Conservation (phyloP, 768 basidiomycete genomes). For the Holtermannia corniformis region DNA sequence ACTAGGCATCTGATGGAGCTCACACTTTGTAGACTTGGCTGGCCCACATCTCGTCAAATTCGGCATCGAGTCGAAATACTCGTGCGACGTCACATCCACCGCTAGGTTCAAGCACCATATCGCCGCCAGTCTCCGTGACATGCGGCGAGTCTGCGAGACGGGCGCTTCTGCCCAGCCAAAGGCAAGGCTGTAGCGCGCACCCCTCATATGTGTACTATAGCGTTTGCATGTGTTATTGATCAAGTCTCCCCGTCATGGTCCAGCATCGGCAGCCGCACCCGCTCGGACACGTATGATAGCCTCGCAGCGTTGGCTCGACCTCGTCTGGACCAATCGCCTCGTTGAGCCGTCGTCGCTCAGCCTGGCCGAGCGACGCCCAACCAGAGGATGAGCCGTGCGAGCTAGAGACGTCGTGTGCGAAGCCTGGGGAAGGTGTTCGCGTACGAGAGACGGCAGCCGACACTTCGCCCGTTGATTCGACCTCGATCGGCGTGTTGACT, state of each 20-base stretch:
- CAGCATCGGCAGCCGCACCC: conserved; percentile 35
- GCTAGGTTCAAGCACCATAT: conserved; percentile 56
- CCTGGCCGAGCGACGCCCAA: background rate
- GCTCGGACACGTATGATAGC: conserved; percentile 24
- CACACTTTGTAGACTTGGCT: conserved; percentile 57
- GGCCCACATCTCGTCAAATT: conserved; percentile 74
- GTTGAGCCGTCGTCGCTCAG: background rate
- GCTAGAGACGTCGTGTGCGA: background rate
- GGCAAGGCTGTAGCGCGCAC: background rate
- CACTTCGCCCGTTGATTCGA: background rate
- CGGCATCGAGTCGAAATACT: conserved; percentile 83
- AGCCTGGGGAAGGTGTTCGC: background rate
- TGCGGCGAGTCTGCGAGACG: conserved; percentile 52
- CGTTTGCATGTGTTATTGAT: too few species aligned
- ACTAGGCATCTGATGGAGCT: background rate
- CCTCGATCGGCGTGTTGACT: background rate
- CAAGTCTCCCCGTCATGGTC: conserved; percentile 2
- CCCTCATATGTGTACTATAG: too few species aligned
- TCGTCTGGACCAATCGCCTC: background rate
- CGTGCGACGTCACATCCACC: conserved; percentile 62
- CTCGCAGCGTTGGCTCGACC: background rate
- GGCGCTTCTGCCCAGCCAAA: conserved; percentile 7
- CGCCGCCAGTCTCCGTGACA: conserved; percentile 56
- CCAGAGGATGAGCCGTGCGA: conserved; percentile 11
- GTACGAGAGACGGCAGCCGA: background rate